Evolutionary conservation across 2,329 filamentous ascomycete genomes (phyloP), one percentile per base, ranked within the genome.

Genomic region (Endocalyx cinctus): DNA sequence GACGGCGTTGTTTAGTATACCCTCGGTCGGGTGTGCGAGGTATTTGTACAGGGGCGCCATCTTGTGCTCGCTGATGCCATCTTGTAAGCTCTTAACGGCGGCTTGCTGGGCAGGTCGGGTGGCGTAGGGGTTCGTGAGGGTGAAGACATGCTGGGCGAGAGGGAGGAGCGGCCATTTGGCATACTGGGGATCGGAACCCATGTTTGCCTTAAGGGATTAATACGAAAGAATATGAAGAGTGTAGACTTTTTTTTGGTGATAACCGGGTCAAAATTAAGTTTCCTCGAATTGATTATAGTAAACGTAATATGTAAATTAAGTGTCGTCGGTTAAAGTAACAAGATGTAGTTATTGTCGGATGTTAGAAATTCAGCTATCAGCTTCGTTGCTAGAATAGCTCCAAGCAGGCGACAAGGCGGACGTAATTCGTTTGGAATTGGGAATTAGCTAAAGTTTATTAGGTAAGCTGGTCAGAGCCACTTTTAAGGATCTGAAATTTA

Each of bases 41-140:
- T 89, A 85, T 56, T 82, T 79, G 69, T 92, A 94, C 42, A 94
- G 77, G 17, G 86, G 85, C 13, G 86, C 86, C 84, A 92, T 92
- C 69, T 88, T 86, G 61, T 90, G 74, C 64, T 87, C 77, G 52
- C 69, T 67, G 62, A 94, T 90, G 61, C 83, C 85, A 74, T 89
- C 81, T 70, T 89, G 83, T 38, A 94, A 72, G 41, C 72, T 71
- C 64, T 86, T 84, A 47, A 82, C 72, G 25, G 86, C 79, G 35
- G 74, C 64, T 63, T 89, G 79, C 63, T 89, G 86, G 38, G 73
- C 63, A 37, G 67, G 47, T 57, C 74, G 73, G 39, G 79, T 66
- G 50, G 85, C 78, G 48, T 84, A 82, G 49, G 84, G 78, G 63
- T 89, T 89, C 58, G 84, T 87, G 67, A 92, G 75, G 57, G 82